Base-by-base conservation (phyloP, 2,329 filamentous ascomycete species). In the Aspergillus spinulosporus region DNA sequence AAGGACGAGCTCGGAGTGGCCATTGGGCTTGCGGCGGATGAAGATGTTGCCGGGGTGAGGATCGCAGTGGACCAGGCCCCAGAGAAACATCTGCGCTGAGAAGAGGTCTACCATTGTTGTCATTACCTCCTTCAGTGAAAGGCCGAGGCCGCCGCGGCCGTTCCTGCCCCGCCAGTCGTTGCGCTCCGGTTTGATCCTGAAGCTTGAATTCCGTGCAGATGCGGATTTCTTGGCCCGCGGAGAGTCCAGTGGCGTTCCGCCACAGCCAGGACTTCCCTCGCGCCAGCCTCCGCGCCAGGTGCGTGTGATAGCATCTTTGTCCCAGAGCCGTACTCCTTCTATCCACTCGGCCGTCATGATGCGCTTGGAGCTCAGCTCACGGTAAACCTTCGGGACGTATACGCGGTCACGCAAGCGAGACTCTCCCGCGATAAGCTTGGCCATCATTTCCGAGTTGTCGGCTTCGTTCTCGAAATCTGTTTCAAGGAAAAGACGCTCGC, bases 31-130 rank as follows among this genome's bases (percentile, higher is more conserved):
- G 6, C 94, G 88, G 6, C 94, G 88, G 68, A 97, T 88, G 76
- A 99, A 96, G 72, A 97, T 94, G 76, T 99, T 99, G 29, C 93
- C 93, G 1, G 94, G 94, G 69, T 99, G 94, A 7, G 94, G 94
- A 72, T 99, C 94, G 76, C 93, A 97, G 77, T 99, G 93, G 0
- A 97, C 90, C 43, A 90, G 84, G 9, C 94, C 94, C 90, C 91
- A 97, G 62, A 96, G 88, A 79, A 97, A 99, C 82, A 97, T 97
- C 70, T 97, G 93, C 2, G 91, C 92, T n/a, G 88, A 90, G 78
- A 97, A 99, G 34, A 97, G 82, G 71, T 97, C 93, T 49, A 97
- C 85, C 86, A 97, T 97, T 32, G 91, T 97, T 4, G 88, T 89
- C 94, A 97, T 97, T 57, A 97, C 91, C 57, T 93, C 88, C 68